A percentile compares a stretch with the other conserved stretches of the same genome.
Conservation (phyloP, 148 eudicot genomes). For the Chenopodium formosanum region DNA sequence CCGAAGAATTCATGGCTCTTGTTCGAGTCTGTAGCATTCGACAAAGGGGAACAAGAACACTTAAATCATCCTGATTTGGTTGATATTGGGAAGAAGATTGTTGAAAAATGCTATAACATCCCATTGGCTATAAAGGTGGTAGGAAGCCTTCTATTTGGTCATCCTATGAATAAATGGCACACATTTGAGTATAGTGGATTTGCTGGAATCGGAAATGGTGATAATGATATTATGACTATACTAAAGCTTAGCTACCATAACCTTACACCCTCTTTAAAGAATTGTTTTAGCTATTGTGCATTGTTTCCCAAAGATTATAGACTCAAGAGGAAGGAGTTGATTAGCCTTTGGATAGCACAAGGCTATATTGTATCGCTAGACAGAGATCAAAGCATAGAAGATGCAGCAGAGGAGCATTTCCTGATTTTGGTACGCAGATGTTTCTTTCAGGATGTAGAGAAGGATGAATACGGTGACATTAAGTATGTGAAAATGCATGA, state of each 20-base stretch:
- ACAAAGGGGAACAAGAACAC: background rate
- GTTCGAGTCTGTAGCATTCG: constrained; percentile 26
- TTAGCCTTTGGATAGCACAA: too few species aligned
- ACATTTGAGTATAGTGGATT: constrained; percentile 8
- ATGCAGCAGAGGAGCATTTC: too few species aligned
- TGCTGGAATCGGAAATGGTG: background rate
- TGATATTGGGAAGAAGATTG: constrained; percentile 23
- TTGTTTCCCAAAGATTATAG: background rate
- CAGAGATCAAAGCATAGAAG: too few species aligned
- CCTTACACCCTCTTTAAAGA: constrained; percentile 12
- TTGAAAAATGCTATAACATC: constrained; percentile 28
- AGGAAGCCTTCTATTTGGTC: constrained; percentile 23
- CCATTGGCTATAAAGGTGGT: constrained; percentile 29
- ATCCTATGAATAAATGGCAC: constrained; percentile 10
- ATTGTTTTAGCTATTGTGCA: constrained; percentile 24
- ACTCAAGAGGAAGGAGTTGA: too few species aligned
- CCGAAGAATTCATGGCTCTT: constrained; percentile 16
- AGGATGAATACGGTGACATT: too few species aligned
- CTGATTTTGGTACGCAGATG: too few species aligned
- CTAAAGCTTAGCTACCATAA: constrained; percentile 2
- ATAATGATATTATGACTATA: background rate
- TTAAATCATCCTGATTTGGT: background rate
- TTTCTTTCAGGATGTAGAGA: too few species aligned
- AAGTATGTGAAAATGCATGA: too few species aligned
- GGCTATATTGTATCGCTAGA: too few species aligned